These are phyloP conservation scores for Leccinum uliginosum DNA, from an alignment of 768 basidiomycete genomes.

Conservation along the genomic window DNA sequence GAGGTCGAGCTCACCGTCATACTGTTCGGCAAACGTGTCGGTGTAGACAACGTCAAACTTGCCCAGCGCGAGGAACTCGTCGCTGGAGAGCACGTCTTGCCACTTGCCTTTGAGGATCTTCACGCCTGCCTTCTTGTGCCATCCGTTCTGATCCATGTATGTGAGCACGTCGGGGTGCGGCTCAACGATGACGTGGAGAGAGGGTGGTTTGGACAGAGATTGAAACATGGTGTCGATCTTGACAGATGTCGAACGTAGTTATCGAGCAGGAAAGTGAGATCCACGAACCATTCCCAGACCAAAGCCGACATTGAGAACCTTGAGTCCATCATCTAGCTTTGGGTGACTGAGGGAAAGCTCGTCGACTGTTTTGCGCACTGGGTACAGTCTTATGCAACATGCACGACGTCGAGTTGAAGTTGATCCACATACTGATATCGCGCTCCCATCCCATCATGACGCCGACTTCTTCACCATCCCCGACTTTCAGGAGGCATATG, in stretches of 20 bases:
- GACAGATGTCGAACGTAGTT: constrained; percentile 3
- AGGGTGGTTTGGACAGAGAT: constrained; percentile 50
- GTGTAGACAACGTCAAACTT: constrained; percentile 90
- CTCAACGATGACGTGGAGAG: constrained; percentile 86
- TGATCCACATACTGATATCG: constrained; percentile 56
- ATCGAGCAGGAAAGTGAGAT: background rate
- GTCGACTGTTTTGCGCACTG: constrained; percentile 76
- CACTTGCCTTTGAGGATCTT: constrained; percentile 85
- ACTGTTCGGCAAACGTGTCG: constrained; percentile 91
- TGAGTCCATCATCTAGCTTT: constrained; percentile 43
- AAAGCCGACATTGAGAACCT: constrained; percentile 87
- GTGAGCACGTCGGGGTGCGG: constrained; percentile 89
- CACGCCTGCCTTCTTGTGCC: constrained; percentile 75
- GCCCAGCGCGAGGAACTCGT: constrained; percentile 55
- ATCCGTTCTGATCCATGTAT: constrained; percentile 71
- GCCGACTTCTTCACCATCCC: constrained; percentile 73
- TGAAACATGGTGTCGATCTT: constrained; percentile 88
- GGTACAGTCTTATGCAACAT: constrained; percentile 20
- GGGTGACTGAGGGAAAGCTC: constrained; percentile 54
- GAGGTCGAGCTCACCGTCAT: constrained; percentile 43
- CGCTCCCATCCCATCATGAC: constrained; percentile 99
- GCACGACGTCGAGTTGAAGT: background rate
- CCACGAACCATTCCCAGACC: constrained; percentile 81
- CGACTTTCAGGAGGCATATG: constrained; percentile 65
- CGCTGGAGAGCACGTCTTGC: constrained; percentile 77